Evolutionary conservation across 192 early-diverging fungal species (phyloP), one percentile per base, ranked within the genome.

Genomic region (Coemansia erecta): DNA sequence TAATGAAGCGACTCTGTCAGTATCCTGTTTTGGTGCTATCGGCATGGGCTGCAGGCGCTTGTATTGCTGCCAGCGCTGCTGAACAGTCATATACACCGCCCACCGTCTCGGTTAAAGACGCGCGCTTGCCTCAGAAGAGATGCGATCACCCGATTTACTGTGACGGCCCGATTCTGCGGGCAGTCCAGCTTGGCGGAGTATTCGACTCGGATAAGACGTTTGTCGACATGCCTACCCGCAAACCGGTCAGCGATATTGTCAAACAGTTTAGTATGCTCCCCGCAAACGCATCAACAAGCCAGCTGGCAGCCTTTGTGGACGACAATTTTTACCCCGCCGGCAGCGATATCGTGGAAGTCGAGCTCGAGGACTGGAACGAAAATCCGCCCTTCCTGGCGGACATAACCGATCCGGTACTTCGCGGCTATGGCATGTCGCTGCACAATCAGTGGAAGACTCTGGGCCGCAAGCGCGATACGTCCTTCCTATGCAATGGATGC

Each of bases 191-290:
- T 12, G 76, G 85, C 46, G 58, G 61, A 1, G 57, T 88, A 18
- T 90, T 81, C 58, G 61, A 69, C 18, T 82, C 86, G 41, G 87
- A 86, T 66, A 90, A 90, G 73, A 87, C 88, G 6, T 89, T 87
- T 77, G 81, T 89, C 18, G 83, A 86, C 53, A 85, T 83, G 82
- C 87, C 88, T 12, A 88, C 87, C 18, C 72, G 73, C 35, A 82
- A 82, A 54, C 86, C 88, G 9, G 68, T 82, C 2, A 21, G 54
- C 23, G 60, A 80, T 4, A 74, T 90, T 22, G 42, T 87, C 9
- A 46, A 48, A 1, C 82, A 79, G 4, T 88, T 86, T 62, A 18
- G 65, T 17, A 41, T 44, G 11, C 62, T 90, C 0, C 73, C 81
- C 5, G 43, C 42, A 17, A 61, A 68, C 19, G 58, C 76, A 15